These are phyloP conservation scores for Fusarium verrucosum DNA, from an alignment of 2,329 filamentous ascomycete species.

Conservation along the genomic window DNA sequence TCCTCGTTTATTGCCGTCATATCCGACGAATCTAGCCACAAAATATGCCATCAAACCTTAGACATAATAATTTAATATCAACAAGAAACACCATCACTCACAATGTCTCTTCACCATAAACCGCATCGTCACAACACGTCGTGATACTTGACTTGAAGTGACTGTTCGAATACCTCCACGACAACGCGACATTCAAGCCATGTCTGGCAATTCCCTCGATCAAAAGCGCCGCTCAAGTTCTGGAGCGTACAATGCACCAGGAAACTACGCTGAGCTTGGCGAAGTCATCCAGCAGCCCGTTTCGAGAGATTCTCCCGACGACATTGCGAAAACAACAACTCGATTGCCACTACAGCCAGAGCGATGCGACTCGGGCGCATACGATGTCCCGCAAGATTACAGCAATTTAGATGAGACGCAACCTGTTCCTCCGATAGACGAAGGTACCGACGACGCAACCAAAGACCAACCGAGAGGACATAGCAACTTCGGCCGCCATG, in stretches of 20 bases:
- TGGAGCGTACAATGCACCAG: constrained; percentile 2
- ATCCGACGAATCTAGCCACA: constrained; percentile 29
- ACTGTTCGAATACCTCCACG: background rate
- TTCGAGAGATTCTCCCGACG: background rate
- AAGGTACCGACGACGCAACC: background rate
- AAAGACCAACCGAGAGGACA: constrained; percentile 13
- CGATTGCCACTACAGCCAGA: background rate
- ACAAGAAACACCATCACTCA: background rate
- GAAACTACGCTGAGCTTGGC: background rate
- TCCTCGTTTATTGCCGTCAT: constrained; percentile 38
- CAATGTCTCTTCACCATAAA: background rate
- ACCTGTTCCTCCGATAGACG: constrained; percentile 12
- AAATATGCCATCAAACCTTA: constrained; percentile 12
- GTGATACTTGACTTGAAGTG: background rate
- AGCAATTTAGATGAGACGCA: constrained; percentile 55
- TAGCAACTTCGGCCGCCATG: constrained; percentile 10
- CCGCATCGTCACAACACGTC: background rate
- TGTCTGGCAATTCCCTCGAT: constrained; percentile 1
- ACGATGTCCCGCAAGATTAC: constrained; percentile 48
- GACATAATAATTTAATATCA: constrained; percentile 5
- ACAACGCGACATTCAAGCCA: constrained; percentile 1
- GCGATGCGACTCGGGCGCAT: constrained; percentile 29
- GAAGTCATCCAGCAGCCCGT: background rate
- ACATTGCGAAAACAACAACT: background rate
- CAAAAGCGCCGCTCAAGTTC: background rate